Evolutionary conservation across 2,329 filamentous ascomycete genomes (phyloP).

Genomic region (Aspergillus sp.): DNA sequence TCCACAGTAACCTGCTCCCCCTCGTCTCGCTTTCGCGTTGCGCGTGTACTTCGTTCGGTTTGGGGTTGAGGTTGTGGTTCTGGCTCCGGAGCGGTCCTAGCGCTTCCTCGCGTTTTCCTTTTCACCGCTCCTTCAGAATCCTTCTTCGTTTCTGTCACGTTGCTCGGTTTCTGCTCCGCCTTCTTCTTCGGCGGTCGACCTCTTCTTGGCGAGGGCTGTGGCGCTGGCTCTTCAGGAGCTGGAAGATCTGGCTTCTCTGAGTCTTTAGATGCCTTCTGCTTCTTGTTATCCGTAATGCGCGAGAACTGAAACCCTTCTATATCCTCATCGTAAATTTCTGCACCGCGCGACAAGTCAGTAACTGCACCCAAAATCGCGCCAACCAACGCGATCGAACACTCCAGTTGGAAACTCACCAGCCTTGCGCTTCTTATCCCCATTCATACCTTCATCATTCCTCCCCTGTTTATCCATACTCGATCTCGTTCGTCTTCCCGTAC

Average conservation of each 20-base stretch:
- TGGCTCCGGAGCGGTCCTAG: conserved; percentile 19
- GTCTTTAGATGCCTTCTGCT: conserved; percentile 53
- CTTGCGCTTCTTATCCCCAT: conserved; percentile 43
- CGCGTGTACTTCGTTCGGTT: conserved; percentile 18
- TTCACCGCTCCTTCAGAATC: conserved; percentile 23
- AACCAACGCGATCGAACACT: not conserved
- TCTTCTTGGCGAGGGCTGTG: conserved; percentile 34
- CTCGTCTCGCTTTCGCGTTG: conserved; percentile 29
- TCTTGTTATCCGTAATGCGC: conserved; percentile 64
- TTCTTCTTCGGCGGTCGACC: conserved; percentile 46
- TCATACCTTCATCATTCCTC: conserved; percentile 12
- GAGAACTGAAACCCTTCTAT: conserved; percentile 77
- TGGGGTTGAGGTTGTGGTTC: conserved; percentile 9
- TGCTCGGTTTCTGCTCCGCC: conserved; percentile 21
- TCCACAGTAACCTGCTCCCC: conserved; percentile 29
- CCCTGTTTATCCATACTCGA: conserved; percentile 37
- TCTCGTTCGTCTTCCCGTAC: conserved; percentile 26
- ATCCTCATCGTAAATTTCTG: conserved; percentile 64
- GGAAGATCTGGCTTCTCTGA: conserved; percentile 35
- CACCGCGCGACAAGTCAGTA: conserved; percentile 16
- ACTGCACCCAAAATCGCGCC: not conserved
- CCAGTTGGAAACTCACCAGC: conserved; percentile 37
- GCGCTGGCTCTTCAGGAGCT: conserved; percentile 36
- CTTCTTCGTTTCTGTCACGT: conserved; percentile 17
- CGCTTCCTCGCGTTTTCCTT: conserved; percentile 27